Percentiles rank a stretch among this genome's conserved stretches.
phyloP scores from a whole-genome alignment of 352 stramenopile species.

The Globisporangium canariense region DNA sequence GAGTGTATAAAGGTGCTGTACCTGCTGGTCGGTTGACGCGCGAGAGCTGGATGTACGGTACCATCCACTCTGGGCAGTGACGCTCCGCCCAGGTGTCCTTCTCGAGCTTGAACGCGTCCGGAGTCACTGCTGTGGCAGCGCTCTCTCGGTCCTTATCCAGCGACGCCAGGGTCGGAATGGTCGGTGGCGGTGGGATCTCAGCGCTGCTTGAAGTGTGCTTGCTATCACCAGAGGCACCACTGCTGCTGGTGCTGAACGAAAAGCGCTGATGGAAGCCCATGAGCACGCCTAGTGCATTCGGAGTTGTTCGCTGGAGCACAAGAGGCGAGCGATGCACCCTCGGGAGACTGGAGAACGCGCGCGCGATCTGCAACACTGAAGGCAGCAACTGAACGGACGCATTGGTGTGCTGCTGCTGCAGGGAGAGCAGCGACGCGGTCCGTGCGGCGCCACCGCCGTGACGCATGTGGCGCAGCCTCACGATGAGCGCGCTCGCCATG shows the following conservation, averaged over 20 bases:
- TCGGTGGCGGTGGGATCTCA: not conserved
- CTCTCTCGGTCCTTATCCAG: conserved; percentile 4
- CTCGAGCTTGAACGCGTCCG: conserved; percentile 60
- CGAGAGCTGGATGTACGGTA: conserved; percentile 86
- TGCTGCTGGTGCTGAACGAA: conserved; percentile 4
- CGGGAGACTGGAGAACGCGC: not conserved
- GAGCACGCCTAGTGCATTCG: not conserved
- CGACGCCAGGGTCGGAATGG: conserved; percentile 3
- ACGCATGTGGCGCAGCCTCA: conserved; percentile 11
- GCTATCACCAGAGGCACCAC: not conserved
- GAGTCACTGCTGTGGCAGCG: too few species aligned
- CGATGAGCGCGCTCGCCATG: conserved; percentile 8
- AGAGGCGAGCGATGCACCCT: conserved; percentile 1
- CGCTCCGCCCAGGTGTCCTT: conserved; percentile 86
- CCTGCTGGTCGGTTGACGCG: conserved; percentile 77
- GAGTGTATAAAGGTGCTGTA: conserved; percentile 4
- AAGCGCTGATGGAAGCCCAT: conserved; percentile 6
- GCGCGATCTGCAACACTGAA: not conserved
- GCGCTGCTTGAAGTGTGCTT: not conserved
- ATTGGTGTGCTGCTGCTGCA: not conserved
- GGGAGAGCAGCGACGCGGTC: not conserved
- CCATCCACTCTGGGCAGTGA: conserved; percentile 68
- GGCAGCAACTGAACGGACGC: not conserved
- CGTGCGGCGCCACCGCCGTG: not conserved
- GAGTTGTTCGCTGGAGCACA: not conserved